These are phyloP conservation scores for Trypanosoma avium DNA, from an alignment of 208 protist genomes.

Conservation along the genomic window DNA sequence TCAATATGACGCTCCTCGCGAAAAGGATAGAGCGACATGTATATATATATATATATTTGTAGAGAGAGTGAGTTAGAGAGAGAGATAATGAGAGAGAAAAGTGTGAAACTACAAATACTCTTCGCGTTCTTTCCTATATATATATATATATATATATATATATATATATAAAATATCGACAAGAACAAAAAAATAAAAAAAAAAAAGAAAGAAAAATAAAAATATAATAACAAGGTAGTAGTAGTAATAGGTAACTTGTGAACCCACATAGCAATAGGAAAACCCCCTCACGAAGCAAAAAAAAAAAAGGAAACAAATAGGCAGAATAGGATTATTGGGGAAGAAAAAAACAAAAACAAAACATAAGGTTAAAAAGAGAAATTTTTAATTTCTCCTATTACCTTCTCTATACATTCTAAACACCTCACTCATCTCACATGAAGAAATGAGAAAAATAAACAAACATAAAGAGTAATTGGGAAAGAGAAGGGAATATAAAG, in stretches of 20 bases:
- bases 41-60: not conserved
- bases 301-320: not conserved
- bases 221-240: not conserved
- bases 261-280: too few species aligned
- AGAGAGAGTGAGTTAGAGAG: too few species aligned
- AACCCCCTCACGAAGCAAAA: too few species aligned
- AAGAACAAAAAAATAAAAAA: not conserved
- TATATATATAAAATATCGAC: not conserved
- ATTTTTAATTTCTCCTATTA: not conserved
- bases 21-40: conserved; percentile 69
- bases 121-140: conserved; percentile 9
- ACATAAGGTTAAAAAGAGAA: not conserved
- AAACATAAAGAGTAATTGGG: too few species aligned
- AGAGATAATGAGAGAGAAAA: too few species aligned
- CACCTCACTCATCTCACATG: not conserved
- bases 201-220: conserved; percentile 4
- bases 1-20: conserved; percentile 50
- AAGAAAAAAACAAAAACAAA: not conserved
- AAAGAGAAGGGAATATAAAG: not conserved
- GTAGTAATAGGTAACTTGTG: too few species aligned
- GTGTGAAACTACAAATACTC: too few species aligned
- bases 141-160: not conserved
- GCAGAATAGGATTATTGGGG: not conserved
- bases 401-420: conserved; percentile 5
- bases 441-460: not conserved